Base-by-base conservation (phyloP, 495 filamentous ascomycete species). In the Ramalina peruviana region DNA sequence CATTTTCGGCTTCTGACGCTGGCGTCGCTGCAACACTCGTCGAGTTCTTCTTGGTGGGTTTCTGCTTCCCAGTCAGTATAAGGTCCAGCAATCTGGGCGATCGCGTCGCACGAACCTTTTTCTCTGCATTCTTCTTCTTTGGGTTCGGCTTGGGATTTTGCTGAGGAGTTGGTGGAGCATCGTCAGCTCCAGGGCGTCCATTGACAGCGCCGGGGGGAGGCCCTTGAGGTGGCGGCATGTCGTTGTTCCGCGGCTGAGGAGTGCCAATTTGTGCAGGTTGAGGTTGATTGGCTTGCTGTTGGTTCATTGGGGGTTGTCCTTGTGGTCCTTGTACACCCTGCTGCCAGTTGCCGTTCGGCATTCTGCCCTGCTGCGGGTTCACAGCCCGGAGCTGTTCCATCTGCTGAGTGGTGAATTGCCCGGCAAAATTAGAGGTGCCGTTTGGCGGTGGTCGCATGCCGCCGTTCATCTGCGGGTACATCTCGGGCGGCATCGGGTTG, bases 211-310 rank as follows among this genome's bases (percentile, higher is more conserved):
- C 74, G 20, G 75, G 70, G 12, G 83, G 73, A 6, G 85, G 86
- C 21, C 82, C 85, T 51, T 85, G 83, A n/a, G 92, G 90, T 13
- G 89, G 90, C 40, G 86, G 87, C 88, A 95, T 95, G 3, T 75
- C 66, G 54, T 63, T 55, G 43, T 56, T 67, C 38, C 81, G 74
- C 63, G 87, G 84, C 60, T 86, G 83, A 3, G 86, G 83, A 11
- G 84, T 88, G 7, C 81, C 81, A 57, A 83, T 80, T 36, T 74
- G 74, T 44, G 79, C 76, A 44, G 67, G 71, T 53, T 82, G 82
- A 50, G 71, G 76, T 25, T 66, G 69, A 58, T 73, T 71, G 11
- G 69, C 66, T 15, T 64, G 64, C 55, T 81, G 81, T 40, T 78
- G 74, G 21, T 72, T 71, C 76, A 87, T 82, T 36, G 72, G 76